Base-by-base conservation (phyloP, 2,329 filamentous ascomycete species). In the Talaromyces sp. region DNA sequence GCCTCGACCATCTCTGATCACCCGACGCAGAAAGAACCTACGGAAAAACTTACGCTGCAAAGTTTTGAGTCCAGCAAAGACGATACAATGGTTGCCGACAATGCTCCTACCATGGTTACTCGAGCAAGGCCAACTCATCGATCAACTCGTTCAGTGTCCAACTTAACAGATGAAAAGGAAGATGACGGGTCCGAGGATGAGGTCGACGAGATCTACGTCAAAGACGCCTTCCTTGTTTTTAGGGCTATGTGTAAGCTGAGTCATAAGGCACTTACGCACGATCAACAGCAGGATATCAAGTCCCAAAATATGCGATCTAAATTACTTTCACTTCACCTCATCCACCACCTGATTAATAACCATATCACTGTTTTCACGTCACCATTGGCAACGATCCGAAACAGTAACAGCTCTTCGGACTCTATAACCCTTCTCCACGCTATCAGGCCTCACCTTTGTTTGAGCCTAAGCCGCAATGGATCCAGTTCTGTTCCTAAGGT, bases 221-320 rank as follows among this genome's bases (percentile, higher is more conserved):
- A 94, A 65, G 94, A 99, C 75, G 92, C 94, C 9, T 99, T 97
- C 73, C 83, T 99, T 21, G 91, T 99, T 46, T 97, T 99, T 77
- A 85, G 94, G 33, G 96, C 94, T 2, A 94, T 99, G 77, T 99
- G 95, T 80, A 96, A 97, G 74, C 80, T 99, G 46, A 97, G 93
- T 60, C 97, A 93, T 62, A 99, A 99, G 72, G 79, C 91, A 40
- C 80, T 99, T 25, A 85, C 89, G 8, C 86, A 91, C 2, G 94
- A 99, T 62, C 92, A 97, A 72, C 85, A 96, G 19, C 91, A 93
- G 67, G 94, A 99, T 68, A 78, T 96, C 53, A 91, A 91, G 57
- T 93, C 92, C 17, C 92, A 97, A 69, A 90, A 93, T 37, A 99
- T 99, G 93, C 87, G 94, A 61, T 97, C 93, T 2, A 99, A 99